Evolutionary conservation across 202 grass and related monocot species (phyloP), one percentile per base, ranked within the genome.

Genomic region (Sporobolus alterniflorus): DNA sequence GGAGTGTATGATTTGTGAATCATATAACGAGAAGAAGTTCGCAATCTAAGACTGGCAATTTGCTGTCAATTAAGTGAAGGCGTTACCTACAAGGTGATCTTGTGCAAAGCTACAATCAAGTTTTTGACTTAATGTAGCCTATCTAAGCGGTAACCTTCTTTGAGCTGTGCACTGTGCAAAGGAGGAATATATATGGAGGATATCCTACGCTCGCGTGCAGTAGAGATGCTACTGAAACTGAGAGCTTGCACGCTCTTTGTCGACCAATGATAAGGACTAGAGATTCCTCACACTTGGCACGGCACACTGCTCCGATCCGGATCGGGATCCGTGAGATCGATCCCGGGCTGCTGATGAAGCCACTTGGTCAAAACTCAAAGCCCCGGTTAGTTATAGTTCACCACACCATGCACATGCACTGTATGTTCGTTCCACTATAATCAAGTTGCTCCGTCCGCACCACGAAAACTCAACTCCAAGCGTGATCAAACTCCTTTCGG

Each of bases 241-340:
- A 70, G 36, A 33, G n/a, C 31, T 17, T 51, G 46, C 28, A 28
- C 20, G 34, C 16, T 60, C 59, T 59, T 74, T 72, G 69, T 84
- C 87, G 52, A 69, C n/a, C 29, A 75, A 74, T 52, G 81, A 51
- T 72, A 46, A 56, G 10, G 33, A 22, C 54, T 29, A 16, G 64
- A 30, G 32, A 54, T 46, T 60, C 79, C 39, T 85, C 76, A 71
- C 55, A 71, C 71, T 76, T 81, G 76, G 46, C 54, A 76, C 33
- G 33, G 70, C 62, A 80, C 15, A 30, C 54, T 75, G 44, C 69
- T 50, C 21, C 28, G 40, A 73, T 50, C 21, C 28, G 40, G 67
- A 60, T 67, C 51, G 54, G 16, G 63, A 31, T 22, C 62, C 43
- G 13, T 51, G 42, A 7, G 69, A 74, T 81, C 44, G 69, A 74